Evolutionary conservation across 768 basidiomycete genomes (phyloP).

Genomic region (Mycena maculata): DNA sequence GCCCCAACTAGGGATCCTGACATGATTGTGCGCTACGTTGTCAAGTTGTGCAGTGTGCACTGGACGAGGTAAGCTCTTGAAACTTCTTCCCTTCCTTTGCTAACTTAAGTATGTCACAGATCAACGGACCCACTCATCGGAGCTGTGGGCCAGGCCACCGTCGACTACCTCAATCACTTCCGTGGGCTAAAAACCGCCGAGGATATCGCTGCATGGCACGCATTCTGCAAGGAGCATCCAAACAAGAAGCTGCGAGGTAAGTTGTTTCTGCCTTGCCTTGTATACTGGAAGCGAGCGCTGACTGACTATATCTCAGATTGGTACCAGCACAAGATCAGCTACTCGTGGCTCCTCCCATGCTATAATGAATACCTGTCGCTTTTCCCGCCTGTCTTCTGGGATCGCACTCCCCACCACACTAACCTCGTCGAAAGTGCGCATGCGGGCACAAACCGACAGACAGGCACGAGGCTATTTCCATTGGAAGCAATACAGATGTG

Average conservation of each 20-base stretch:
- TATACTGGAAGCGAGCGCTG: too few relatives aligned
- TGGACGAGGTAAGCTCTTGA: not conserved
- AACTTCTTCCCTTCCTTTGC: not conserved
- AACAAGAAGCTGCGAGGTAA: not conserved
- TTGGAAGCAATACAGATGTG: slow-evolving; percentile 1
- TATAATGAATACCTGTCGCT: slow-evolving; percentile 7
- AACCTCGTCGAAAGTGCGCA: slow-evolving; percentile 16
- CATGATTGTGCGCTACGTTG: not conserved
- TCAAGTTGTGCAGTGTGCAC: not conserved
- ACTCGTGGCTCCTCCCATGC: slow-evolving; percentile 3
- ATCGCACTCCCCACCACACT: slow-evolving; percentile 4
- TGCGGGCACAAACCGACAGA: slow-evolving; percentile 4
- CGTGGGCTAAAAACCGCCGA: not conserved
- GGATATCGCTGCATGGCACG: not conserved
- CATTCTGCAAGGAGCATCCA: not conserved
- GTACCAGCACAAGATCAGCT: not conserved
- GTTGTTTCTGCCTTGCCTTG: not conserved
- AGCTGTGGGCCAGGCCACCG: not conserved
- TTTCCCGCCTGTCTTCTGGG: slow-evolving; percentile 7
- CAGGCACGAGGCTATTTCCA: not conserved
- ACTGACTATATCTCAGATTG: not conserved
- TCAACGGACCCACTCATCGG: not conserved
- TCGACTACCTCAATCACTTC: not conserved
- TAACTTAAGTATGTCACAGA: not conserved
- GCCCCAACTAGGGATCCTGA: not conserved